Evolutionary conservation across 306 rosid genomes (phyloP).

Genomic region (Glycine latifolia): DNA sequence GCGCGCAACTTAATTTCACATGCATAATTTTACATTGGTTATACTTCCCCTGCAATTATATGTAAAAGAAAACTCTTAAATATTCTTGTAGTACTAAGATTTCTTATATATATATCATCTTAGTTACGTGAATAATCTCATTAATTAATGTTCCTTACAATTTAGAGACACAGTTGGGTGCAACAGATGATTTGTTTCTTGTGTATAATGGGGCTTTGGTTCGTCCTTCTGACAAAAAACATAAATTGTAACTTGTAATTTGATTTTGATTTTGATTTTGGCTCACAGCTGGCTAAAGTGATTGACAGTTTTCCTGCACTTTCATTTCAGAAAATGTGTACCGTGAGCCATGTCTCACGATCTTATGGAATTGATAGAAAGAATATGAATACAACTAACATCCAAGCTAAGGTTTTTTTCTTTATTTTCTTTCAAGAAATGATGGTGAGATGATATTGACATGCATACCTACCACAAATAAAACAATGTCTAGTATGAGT

Average conservation of each 20-base stretch:
- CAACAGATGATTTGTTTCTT: conserved; percentile 24
- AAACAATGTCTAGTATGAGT: not conserved
- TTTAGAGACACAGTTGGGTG: not conserved
- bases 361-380: not conserved
- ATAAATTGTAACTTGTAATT: not conserved
- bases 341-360: conserved; percentile 21
- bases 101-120: too few relatives aligned
- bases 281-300: conserved; percentile 41
- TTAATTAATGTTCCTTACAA: not conserved
- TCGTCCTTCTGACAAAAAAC: not conserved
- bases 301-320: conserved; percentile 8
- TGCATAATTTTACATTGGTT: not conserved
- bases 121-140: not conserved
- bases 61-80: not conserved
- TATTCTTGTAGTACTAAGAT: not conserved
- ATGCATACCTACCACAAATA: not conserved
- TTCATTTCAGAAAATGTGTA: conserved; percentile 17
- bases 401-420: not conserved
- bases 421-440: conserved; percentile 7
- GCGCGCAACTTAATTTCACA: not conserved
- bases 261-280: not conserved
- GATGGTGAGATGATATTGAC: not conserved
- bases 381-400: not conserved
- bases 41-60: not conserved
- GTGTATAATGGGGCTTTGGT: not conserved